Percentiles rank a stretch among this genome's conserved stretches.
These are phyloP conservation scores for Vigna unguiculata DNA, from an alignment of 306 rosid genomes.

Conservation along the genomic window DNA sequence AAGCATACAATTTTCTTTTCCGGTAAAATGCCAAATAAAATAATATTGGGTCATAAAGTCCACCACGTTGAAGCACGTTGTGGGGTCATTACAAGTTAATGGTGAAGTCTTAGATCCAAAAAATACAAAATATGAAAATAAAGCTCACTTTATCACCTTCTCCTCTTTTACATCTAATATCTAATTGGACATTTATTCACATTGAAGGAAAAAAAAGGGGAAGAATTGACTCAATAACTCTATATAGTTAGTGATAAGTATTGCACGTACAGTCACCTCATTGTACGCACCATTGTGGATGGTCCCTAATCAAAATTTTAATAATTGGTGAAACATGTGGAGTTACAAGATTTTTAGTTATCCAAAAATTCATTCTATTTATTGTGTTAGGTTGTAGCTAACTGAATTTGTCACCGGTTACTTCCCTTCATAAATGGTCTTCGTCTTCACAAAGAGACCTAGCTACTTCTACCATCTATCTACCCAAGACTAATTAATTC, in stretches of 20 bases:
- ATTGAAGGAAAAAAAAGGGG: background rate
- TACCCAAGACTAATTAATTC: conserved; percentile 30
- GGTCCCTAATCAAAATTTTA: conserved; percentile 51
- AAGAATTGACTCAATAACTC: conserved; percentile 40
- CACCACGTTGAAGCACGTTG: conserved; percentile 78
- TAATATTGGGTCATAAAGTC: conserved; percentile 57
- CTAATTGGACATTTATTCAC: conserved; percentile 39
- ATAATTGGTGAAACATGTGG: conserved; percentile 48
- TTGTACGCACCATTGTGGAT: conserved; percentile 37
- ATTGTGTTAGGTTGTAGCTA: conserved; percentile 70
- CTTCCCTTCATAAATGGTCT: conserved; percentile 66
- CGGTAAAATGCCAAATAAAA: conserved; percentile 47
- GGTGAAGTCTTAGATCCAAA: conserved; percentile 42
- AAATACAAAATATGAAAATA: conserved; percentile 20
- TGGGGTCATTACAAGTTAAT: conserved; percentile 66
- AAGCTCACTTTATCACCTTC: conserved; percentile 46
- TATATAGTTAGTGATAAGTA: conserved; percentile 32
- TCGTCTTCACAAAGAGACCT: conserved; percentile 50
- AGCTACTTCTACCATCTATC: conserved; percentile 41
- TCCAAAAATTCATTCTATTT: conserved; percentile 56
- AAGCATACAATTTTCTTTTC: conserved; percentile 23
- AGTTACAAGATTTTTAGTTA: conserved; percentile 41
- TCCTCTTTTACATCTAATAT: conserved; percentile 36
- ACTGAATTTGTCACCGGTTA: conserved; percentile 57
- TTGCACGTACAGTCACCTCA: conserved; percentile 34